These are phyloP conservation scores for Oenanthe sinensis DNA, from an alignment of 129 eudicot genomes.

Conservation along the genomic window DNA sequence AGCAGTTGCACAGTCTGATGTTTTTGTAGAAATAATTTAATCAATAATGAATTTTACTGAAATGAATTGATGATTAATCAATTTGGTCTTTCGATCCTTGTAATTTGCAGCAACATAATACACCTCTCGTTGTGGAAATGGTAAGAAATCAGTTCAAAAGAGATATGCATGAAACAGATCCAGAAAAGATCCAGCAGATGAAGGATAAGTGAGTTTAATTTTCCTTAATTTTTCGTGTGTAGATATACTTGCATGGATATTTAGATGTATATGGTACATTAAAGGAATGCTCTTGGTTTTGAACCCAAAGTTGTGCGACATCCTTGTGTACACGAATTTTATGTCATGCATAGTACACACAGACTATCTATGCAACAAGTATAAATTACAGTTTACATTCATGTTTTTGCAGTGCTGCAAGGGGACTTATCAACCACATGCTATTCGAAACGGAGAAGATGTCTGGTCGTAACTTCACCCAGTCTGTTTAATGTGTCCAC, in stretches of 20 bases:
- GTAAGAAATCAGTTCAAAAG: conserved; percentile 80
- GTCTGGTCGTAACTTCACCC: conserved; percentile 81
- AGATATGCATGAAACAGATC: conserved; percentile 83
- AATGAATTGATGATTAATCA: not conserved
- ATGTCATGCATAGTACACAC: not conserved
- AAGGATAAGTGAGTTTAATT: conserved; percentile 67
- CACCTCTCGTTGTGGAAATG: conserved; percentile 68
- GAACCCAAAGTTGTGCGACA: not conserved
- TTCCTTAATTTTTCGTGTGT: not conserved
- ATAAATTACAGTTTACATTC: not conserved
- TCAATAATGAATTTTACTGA: not conserved
- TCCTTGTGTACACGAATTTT: not conserved
- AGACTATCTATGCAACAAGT: not conserved
- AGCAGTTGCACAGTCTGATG: not conserved
- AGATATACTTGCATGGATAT: not conserved
- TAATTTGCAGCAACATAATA: conserved; percentile 65
- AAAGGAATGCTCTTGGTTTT: not conserved
- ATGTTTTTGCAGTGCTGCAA: conserved; percentile 65
- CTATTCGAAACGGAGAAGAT: conserved; percentile 69
- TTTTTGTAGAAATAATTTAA: not conserved
- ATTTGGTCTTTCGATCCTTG: conserved; percentile 11
- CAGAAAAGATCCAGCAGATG: conserved; percentile 76
- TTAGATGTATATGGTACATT: not conserved
- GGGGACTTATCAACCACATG: conserved; percentile 96
- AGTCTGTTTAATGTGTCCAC: conserved; percentile 23